Evolutionary conservation across 169 alveolate species (phyloP).

Genomic region (Plasmodium yoelii): DNA sequence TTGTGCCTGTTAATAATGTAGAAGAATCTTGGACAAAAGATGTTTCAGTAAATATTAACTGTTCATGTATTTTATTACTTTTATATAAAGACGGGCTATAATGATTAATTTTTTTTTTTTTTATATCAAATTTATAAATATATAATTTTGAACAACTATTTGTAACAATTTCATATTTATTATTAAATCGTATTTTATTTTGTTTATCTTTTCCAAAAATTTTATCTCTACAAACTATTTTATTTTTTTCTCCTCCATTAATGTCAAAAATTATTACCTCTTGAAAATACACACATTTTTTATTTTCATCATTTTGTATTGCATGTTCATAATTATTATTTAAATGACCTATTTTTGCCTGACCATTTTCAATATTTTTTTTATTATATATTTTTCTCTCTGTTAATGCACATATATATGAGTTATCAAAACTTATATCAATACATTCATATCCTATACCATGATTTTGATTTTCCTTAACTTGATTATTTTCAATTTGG

Average conservation of each 20-base stretch:
- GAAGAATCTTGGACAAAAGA: constrained; percentile 71
- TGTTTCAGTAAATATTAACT: constrained; percentile 67
- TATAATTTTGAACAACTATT: constrained; percentile 67
- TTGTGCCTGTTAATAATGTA: constrained; percentile 63
- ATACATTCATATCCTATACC: constrained; percentile 61
- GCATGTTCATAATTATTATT: not conserved
- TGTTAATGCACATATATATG: constrained; percentile 74
- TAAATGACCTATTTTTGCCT: not conserved
- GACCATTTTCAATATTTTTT: not conserved
- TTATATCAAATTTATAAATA: constrained; percentile 63
- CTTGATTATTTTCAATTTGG: not conserved
- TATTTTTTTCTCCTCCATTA: constrained; percentile 37
- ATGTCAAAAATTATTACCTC: constrained; percentile 51
- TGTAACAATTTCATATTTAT: constrained; percentile 58
- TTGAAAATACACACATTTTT: constrained; percentile 30
- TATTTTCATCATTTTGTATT: not conserved
- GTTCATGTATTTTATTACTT: constrained; percentile 68
- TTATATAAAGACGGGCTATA: constrained; percentile 76
- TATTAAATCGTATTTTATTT: constrained; percentile 64
- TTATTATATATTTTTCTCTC: constrained; percentile 37
- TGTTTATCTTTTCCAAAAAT: constrained; percentile 62
- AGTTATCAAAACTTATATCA: constrained; percentile 70
- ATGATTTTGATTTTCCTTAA: not conserved
- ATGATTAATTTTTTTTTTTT: constrained; percentile 50
- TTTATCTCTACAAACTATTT: constrained; percentile 57